These are phyloP conservation scores for Cutaneotrichosporon cutaneum DNA, from an alignment of 1,284 basidiomycete species.

Conservation along the genomic window DNA sequence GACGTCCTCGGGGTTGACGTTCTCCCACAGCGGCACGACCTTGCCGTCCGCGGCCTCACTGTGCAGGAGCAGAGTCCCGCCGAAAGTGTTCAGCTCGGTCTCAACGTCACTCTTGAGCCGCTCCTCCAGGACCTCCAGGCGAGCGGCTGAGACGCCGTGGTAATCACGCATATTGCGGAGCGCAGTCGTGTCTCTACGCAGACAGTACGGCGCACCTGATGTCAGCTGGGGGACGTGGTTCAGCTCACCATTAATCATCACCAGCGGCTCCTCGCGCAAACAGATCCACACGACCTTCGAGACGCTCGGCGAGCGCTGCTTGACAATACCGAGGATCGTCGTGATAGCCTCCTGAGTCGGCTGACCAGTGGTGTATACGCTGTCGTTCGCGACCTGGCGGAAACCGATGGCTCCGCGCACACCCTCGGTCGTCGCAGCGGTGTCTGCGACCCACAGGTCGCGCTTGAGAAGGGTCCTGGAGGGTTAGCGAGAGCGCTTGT, in stretches of 20 bases:
- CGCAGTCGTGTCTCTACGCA: slow-evolving; percentile 71
- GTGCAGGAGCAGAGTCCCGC: slow-evolving; percentile 81
- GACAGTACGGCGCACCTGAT: slow-evolving; percentile 48
- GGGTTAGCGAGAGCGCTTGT: slow-evolving; percentile 1
- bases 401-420: slow-evolving; percentile 94
- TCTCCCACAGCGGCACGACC: slow-evolving; percentile 94
- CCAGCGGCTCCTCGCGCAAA: slow-evolving; percentile 87
- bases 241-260: slow-evolving; percentile 66
- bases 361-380: slow-evolving; percentile 82
- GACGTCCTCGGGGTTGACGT: slow-evolving; percentile 73
- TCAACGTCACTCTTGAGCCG: slow-evolving; percentile 87
- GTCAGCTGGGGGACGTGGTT: background rate
- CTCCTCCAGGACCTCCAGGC: slow-evolving; percentile 87
- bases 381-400: slow-evolving; percentile 76
- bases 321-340: slow-evolving; percentile 73
- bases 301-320: slow-evolving; percentile 62
- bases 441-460: slow-evolving; percentile 81
- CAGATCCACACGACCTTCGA: slow-evolving; percentile 85
- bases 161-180: slow-evolving; percentile 86
- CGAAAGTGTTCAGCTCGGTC: slow-evolving; percentile 75
- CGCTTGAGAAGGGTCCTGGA: slow-evolving; percentile 61
- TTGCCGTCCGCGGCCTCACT: slow-evolving; percentile 84
- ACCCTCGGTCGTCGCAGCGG: slow-evolving; percentile 60
- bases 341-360: slow-evolving; percentile 88
- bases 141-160: slow-evolving; percentile 82